Evolutionary conservation across 345 rosid species (phyloP), one percentile per base, ranked within the genome.

Genomic region (Boechera retrofracta): DNA sequence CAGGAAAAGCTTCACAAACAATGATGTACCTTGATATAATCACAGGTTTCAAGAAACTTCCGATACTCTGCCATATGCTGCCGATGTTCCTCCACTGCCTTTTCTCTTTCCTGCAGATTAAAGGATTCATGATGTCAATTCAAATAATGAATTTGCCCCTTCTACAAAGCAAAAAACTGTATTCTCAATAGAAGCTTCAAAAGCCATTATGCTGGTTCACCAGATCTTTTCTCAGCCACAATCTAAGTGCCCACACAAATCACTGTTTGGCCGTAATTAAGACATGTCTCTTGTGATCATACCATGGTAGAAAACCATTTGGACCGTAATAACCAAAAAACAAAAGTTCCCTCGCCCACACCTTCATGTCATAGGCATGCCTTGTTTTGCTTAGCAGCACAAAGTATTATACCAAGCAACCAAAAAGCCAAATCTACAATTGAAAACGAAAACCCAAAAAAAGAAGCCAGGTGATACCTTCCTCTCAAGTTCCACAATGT

Each of bases 401-500:
- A 61, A 44, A 79, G 36, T n/a, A 73, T 66, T 18, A 38, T 32
- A 42, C 45, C 36, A 44, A 36, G 31, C n/a, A 64, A 36, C 36
- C n/a, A 42, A 45, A 62, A 52, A 56, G 42, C 16, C 15, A 59
- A 69, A 42, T 6, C 24, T 10, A 62, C 32, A 53, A 47, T 56
- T 56, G 59, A 39, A 64, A 55, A 42, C 7, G 9, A 31, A 38
- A 56, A 45, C 36, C 41, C 26, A 10, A 41, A 51, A 48, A 54
- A 67, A 10, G 13, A 44, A 45, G n/a, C 29, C 48, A 64, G 56
- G 51, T 38, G n/a, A 31, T 87, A 94, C 98, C 97, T 92, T 95
- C 86, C 96, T 89, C 85, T 69, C 96, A 68, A 92, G 97, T 76
- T 95, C 99, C 78, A 88, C 91, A 47, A 89, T 82, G 69, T 91